Conservation (phyloP, 2,329 filamentous ascomycete genomes). For the Xylariaceae sp. region DNA sequence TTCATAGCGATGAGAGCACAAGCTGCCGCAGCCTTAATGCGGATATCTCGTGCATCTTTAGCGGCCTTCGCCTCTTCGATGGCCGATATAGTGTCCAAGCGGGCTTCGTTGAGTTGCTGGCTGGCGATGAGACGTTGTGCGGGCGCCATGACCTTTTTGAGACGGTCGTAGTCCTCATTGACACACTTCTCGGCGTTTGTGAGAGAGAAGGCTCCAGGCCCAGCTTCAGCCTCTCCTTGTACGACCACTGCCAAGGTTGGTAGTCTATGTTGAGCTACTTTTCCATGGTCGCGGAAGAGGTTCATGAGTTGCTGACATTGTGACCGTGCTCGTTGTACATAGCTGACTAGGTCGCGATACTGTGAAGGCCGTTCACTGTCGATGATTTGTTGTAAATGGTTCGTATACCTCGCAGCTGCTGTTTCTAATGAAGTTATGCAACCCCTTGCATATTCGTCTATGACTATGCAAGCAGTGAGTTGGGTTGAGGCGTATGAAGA, state of each 20-base stretch:
- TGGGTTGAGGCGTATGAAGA: conserved; percentile 84
- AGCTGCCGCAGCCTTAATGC: conserved; percentile 82
- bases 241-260: conserved; percentile 85
- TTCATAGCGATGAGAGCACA: conserved; percentile 86
- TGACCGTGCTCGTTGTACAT: conserved; percentile 82
- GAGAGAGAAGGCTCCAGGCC: conserved; percentile 88
- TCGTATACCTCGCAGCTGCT: conserved; percentile 58
- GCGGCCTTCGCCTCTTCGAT: conserved; percentile 77
- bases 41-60: conserved; percentile 79
- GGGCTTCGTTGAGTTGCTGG: conserved; percentile 75
- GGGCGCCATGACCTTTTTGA: conserved; percentile 86
- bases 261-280: conserved; percentile 71
- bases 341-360: conserved; percentile 88
- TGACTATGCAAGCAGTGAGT: conserved; percentile 74
- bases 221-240: conserved; percentile 88
- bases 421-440: conserved; percentile 41
- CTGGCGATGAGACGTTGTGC: conserved; percentile 82
- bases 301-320: conserved; percentile 89
- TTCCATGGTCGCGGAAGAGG: conserved; percentile 87
- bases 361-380: conserved; percentile 77
- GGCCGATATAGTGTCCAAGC: conserved; percentile 64
- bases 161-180: conserved; percentile 76
- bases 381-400: conserved; percentile 69
- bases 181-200: conserved; percentile 85
- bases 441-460: conserved; percentile 82